These are phyloP conservation scores for Kwoniella europaea DNA, from an alignment of 768 basidiomycete species.

Conservation along the genomic window DNA sequence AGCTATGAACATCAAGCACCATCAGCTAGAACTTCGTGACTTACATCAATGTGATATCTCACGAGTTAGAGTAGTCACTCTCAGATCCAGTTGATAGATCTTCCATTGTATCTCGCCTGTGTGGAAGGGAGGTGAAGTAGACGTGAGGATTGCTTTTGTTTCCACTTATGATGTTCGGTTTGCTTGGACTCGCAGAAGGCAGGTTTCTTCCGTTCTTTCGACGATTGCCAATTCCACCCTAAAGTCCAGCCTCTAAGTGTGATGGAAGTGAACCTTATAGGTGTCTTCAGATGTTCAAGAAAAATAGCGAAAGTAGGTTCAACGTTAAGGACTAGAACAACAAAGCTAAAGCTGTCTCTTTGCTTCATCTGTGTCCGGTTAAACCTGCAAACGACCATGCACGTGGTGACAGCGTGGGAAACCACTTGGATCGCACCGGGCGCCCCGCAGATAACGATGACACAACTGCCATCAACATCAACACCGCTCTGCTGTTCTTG, in stretches of 20 bases:
- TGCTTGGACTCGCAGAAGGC: neutral
- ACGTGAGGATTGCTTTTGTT: neutral
- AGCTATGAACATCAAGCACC: constrained; percentile 61
- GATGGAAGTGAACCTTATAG: too few relatives aligned
- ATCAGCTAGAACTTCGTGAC: neutral
- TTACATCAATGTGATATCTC: constrained; percentile 43
- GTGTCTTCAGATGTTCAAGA: too few relatives aligned
- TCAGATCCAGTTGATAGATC: constrained; percentile 74
- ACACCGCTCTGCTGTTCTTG: too few relatives aligned
- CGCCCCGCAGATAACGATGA: constrained; percentile 3
- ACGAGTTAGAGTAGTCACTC: constrained; percentile 91
- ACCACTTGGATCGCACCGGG: neutral
- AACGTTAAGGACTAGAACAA: neutral
- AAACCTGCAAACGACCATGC: neutral
- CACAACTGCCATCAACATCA: neutral
- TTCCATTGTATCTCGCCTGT: constrained; percentile 47
- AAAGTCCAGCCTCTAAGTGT: too few relatives aligned
- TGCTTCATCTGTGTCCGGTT: neutral
- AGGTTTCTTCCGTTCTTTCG: too few relatives aligned
- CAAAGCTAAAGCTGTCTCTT: neutral
- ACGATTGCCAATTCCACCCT: too few relatives aligned
- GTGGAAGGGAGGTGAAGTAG: neutral
- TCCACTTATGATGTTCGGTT: neutral
- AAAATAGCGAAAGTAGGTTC: neutral
- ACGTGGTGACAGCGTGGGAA: constrained; percentile 2